Percentiles rank a stretch among this genome's conserved stretches.
These are phyloP conservation scores for Fusarium humuli DNA, from an alignment of 2,329 filamentous ascomycete species.

Conservation along the genomic window DNA sequence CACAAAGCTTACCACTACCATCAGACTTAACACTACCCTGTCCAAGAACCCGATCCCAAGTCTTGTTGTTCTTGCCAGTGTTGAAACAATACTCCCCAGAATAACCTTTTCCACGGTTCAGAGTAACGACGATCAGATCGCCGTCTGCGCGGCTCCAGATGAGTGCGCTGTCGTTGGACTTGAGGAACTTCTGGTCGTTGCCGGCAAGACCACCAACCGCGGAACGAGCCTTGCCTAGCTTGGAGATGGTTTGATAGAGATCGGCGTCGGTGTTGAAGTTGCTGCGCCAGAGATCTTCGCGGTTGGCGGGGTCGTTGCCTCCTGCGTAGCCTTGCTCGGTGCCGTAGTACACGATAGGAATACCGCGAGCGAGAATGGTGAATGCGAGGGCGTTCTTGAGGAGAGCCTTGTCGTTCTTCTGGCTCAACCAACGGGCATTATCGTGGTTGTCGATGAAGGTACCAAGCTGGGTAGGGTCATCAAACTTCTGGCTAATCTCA, in stretches of 20 bases:
- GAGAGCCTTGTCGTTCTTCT: constrained; percentile 64
- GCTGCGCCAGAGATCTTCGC: constrained; percentile 70
- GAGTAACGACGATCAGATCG: constrained; percentile 25
- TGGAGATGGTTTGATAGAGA: constrained; percentile 32
- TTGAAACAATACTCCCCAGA: constrained; percentile 27
- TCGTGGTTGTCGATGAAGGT: constrained; percentile 72
- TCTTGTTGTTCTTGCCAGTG: constrained; percentile 27
- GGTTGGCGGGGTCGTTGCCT: constrained; percentile 61
- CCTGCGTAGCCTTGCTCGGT: constrained; percentile 70
- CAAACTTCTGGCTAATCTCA: constrained; percentile 52
- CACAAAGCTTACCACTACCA: constrained; percentile 10
- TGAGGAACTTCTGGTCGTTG: constrained; percentile 32
- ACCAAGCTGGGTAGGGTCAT: constrained; percentile 44
- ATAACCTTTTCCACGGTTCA: constrained; percentile 18
- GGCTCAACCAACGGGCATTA: constrained; percentile 63
- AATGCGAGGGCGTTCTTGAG: constrained; percentile 72
- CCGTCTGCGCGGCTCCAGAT: constrained; percentile 33
- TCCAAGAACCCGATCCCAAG: constrained; percentile 31
- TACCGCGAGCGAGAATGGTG: constrained; percentile 70
- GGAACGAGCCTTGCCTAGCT: constrained; percentile 25
- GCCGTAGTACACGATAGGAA: constrained; percentile 74
- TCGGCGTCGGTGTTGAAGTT: constrained; percentile 53
- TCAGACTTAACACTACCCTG: constrained; percentile 13
- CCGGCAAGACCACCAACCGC: constrained; percentile 10
- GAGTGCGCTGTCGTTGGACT: constrained; percentile 9